Conservation (phyloP, 1,284 basidiomycete genomes). For the Golubevia pallescens region DNA sequence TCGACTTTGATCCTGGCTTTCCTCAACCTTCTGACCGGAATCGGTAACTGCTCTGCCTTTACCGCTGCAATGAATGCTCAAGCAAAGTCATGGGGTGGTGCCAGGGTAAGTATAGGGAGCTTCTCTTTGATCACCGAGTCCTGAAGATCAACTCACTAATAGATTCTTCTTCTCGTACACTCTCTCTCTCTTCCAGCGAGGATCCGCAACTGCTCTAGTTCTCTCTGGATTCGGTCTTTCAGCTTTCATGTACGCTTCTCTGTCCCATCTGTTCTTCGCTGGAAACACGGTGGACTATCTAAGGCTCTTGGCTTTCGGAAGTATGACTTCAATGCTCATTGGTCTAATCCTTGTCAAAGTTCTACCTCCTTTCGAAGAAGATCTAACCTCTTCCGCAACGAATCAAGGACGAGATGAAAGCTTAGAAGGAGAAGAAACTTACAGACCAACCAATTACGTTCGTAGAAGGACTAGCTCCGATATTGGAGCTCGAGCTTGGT, state of each 20-base stretch:
- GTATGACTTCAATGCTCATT: conserved; percentile 73
- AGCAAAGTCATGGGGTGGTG: conserved; percentile 54
- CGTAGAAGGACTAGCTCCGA: conserved; percentile 7
- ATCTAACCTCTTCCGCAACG: conserved; percentile 6
- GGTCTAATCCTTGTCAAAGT: conserved; percentile 73
- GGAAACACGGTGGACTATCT: conserved; percentile 77
- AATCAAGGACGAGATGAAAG: conserved; percentile 2
- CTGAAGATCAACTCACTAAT: background rate
- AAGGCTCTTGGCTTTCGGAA: conserved; percentile 74
- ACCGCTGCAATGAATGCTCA: conserved; percentile 63
- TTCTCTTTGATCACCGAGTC: background rate
- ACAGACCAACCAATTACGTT: background rate
- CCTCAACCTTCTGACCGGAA: conserved; percentile 48
- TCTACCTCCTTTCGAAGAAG: conserved; percentile 66
- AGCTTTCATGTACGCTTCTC: conserved; percentile 77
- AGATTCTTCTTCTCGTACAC: background rate
- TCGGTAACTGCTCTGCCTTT: conserved; percentile 57
- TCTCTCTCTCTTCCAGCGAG: conserved; percentile 68
- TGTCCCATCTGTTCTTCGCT: conserved; percentile 73
- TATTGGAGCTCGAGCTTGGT: conserved; percentile 32
- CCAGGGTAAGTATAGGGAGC: conserved; percentile 5
- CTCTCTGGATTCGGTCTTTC: conserved; percentile 83
- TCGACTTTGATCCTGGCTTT: conserved; percentile 31
- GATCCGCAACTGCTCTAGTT: conserved; percentile 75
- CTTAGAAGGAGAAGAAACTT: background rate